These are phyloP conservation scores for Eucommia ulmoides DNA, from an alignment of 257 asterid genomes.

Conservation along the genomic window DNA sequence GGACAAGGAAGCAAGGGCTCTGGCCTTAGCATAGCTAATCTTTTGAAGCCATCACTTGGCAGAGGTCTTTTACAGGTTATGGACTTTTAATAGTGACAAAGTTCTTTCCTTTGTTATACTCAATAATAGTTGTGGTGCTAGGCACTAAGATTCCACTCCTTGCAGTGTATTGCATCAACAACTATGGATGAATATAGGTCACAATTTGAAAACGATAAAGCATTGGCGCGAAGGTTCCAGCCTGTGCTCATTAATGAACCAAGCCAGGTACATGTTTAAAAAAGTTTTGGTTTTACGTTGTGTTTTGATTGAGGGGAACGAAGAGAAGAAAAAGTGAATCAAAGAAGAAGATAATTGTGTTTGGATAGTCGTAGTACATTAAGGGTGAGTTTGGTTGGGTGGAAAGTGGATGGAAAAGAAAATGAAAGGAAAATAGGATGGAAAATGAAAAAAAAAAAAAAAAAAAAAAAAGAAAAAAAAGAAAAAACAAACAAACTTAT, in stretches of 20 bases:
- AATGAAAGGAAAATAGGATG: too few relatives aligned
- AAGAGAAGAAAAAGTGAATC: too few relatives aligned
- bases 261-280: conserved; percentile 56
- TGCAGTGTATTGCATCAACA: conserved; percentile 94
- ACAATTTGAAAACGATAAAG: conserved; percentile 90
- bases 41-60: conserved; percentile 91
- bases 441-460: too few relatives aligned
- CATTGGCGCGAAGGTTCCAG: conserved; percentile 88
- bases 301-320: too few relatives aligned
- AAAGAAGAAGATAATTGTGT: too few relatives aligned
- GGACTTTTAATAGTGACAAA: conserved; percentile 8
- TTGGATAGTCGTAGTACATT: too few relatives aligned
- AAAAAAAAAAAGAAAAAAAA: too few relatives aligned
- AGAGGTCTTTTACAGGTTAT: conserved; percentile 89
- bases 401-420: too few relatives aligned
- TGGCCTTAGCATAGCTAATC: conserved; percentile 88
- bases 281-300: not conserved
- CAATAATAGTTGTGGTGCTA: not conserved
- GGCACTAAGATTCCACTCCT: conserved; percentile 12
- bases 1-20: conserved; percentile 88
- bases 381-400: too few relatives aligned
- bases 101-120: not conserved
- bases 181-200: conserved; percentile 83
- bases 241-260: conserved; percentile 83
- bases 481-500: too few relatives aligned